phyloP scores from a whole-genome alignment of 1,284 basidiomycete species.

The Vanrija sp. region DNA sequence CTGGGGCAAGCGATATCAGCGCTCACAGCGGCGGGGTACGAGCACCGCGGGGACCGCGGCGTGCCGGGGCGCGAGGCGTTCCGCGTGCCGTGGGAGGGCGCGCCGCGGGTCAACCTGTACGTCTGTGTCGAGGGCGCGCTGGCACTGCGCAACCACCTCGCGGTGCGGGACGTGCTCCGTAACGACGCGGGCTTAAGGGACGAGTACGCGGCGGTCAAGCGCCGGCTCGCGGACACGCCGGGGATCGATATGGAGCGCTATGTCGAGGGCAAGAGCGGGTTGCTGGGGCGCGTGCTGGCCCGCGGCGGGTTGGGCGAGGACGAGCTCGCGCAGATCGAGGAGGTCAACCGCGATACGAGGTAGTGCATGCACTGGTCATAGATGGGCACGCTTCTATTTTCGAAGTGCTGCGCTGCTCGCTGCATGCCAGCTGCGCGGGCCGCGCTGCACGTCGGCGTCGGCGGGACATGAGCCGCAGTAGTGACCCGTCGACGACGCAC shows the following conservation, averaged over 20 bases:
- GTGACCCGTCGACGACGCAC: too few species aligned
- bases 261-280: neutral
- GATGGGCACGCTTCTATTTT: too few species aligned
- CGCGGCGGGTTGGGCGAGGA: neutral
- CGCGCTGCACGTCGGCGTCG: too few species aligned
- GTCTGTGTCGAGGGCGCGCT: neutral
- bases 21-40: neutral
- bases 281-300: slow-evolving; percentile 1
- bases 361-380: too few species aligned
- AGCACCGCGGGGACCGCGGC: slow-evolving; percentile 3
- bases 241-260: neutral
- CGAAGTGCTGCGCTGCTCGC: too few species aligned
- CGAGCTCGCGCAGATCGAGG: too few species aligned
- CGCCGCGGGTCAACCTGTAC: slow-evolving; percentile 6
- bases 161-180: slow-evolving; percentile 14
- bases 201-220: slow-evolving; percentile 15
- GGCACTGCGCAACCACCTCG: slow-evolving; percentile 16
- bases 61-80: slow-evolving; percentile 1
- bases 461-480: too few species aligned
- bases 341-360: too few species aligned
- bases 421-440: too few species aligned
- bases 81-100: neutral
- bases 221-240: neutral
- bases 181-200: slow-evolving; percentile 8
- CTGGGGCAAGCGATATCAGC: slow-evolving; percentile 3